Conservation (phyloP, 164 flowering plant genomes). For the Saururus chinensis region DNA sequence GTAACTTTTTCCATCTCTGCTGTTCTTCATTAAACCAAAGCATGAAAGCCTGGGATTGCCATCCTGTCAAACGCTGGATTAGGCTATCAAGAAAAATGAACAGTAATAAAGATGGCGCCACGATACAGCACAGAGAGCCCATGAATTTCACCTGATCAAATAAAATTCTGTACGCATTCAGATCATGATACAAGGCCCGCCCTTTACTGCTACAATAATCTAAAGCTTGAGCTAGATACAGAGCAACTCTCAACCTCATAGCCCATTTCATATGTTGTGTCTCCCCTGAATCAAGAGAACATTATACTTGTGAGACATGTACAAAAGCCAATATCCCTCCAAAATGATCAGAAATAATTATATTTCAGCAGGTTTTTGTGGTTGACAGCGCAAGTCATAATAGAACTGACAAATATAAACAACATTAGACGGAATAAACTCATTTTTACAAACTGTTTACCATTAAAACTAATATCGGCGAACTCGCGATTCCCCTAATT, state of each 20-base stretch:
- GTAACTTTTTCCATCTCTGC: constrained; percentile 18
- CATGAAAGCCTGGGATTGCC: constrained; percentile 16
- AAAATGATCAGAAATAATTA: neutral
- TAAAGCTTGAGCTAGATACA: constrained; percentile 15
- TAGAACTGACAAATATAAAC: too few relatives aligned
- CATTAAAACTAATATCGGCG: neutral
- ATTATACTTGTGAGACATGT: neutral
- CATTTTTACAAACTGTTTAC: too few relatives aligned
- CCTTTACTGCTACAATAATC: constrained; percentile 19
- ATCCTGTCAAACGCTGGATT: constrained; percentile 9
- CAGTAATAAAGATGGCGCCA: neutral
- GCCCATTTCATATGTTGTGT: constrained; percentile 18
- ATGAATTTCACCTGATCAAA: constrained; percentile 13
- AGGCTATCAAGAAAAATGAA: neutral
- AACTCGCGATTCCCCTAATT: too few relatives aligned
- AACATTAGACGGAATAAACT: too few relatives aligned
- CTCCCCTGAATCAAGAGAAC: constrained; percentile 10
- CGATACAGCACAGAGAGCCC: neutral
- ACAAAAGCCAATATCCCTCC: too few relatives aligned
- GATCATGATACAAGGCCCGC: constrained; percentile 15
- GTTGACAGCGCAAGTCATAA: too few relatives aligned
- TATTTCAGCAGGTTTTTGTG: too few relatives aligned
- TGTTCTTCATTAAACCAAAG: constrained; percentile 17
- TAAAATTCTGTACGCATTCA: constrained; percentile 17
- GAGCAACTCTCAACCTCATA: constrained; percentile 17